Evolutionary conservation across 345 rosid species (phyloP).

Genomic region (Adansonia digitata): DNA sequence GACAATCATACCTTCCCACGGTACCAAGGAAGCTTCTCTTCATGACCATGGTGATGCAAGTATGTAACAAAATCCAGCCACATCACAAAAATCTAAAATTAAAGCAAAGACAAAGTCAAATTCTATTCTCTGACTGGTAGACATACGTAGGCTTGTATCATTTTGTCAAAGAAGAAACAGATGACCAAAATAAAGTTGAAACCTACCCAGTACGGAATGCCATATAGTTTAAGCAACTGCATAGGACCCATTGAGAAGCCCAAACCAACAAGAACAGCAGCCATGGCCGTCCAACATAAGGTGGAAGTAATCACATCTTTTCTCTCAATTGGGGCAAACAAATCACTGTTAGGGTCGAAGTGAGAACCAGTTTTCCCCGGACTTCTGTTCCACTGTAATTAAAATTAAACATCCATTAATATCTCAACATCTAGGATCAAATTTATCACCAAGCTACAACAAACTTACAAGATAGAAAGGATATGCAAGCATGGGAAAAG

Average conservation of each 20-base stretch:
- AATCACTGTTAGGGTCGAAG: constrained; percentile 66
- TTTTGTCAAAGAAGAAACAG: neutral
- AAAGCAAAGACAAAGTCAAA: constrained; percentile 1
- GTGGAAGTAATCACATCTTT: constrained; percentile 71
- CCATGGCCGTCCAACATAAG: constrained; percentile 68
- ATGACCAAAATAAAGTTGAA: neutral
- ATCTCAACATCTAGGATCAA: neutral
- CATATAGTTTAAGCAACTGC: constrained; percentile 69
- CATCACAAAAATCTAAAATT: constrained; percentile 55
- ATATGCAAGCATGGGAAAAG: constrained; percentile 82
- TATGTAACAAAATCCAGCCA: constrained; percentile 89
- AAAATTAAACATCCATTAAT: neutral
- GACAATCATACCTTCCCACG: constrained; percentile 62
- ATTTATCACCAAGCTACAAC: constrained; percentile 5
- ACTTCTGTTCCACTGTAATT: constrained; percentile 64
- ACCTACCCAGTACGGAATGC: constrained; percentile 62
- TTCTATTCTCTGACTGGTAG: neutral
- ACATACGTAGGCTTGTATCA: neutral
- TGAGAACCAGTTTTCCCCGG: constrained; percentile 93
- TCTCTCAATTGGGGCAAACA: constrained; percentile 66
- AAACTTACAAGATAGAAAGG: constrained; percentile 83
- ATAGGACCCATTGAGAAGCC: constrained; percentile 53
- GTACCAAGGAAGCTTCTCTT: constrained; percentile 87
- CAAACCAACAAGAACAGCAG: constrained; percentile 44
- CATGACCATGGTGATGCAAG: constrained; percentile 88